Conservation (phyloP, 2,329 filamentous ascomycete genomes). For the Fusarium penzigii region DNA sequence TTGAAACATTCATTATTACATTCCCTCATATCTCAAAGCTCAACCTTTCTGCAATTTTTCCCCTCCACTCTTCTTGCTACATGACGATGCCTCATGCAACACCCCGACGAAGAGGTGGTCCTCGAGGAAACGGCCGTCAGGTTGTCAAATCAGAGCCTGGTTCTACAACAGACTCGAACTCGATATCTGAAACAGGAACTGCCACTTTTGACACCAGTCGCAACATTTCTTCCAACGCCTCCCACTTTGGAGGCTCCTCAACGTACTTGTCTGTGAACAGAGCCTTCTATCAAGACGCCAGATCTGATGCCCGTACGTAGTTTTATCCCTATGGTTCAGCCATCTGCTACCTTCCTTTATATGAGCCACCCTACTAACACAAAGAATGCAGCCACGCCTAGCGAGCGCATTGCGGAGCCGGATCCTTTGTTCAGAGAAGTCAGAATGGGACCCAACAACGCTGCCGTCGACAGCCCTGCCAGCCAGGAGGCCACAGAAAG, state of each 20-base stretch:
- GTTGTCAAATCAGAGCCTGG: constrained; percentile 32
- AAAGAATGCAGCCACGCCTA: constrained; percentile 37
- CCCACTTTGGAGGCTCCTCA: constrained; percentile 20
- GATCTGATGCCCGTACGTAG: constrained; percentile 43
- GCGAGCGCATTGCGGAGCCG: constrained; percentile 36
- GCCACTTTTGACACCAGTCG: constrained; percentile 4
- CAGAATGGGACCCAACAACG: constrained; percentile 30
- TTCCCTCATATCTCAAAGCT: not conserved
- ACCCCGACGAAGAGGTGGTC: constrained; percentile 16
- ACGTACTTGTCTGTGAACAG: constrained; percentile 16
- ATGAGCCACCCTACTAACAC: constrained; percentile 9
- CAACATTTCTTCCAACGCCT: constrained; percentile 16
- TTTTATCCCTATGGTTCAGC: not conserved
- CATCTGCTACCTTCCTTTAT: not conserved
- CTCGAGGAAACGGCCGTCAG: constrained; percentile 12
- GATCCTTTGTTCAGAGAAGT: constrained; percentile 41
- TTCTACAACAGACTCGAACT: constrained; percentile 7
- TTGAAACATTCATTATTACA: too few species aligned
- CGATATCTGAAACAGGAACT: constrained; percentile 15
- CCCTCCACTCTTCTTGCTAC: constrained; percentile 9
- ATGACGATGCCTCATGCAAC: constrained; percentile 23
- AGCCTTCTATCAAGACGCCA: constrained; percentile 29
- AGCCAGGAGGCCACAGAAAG: constrained; percentile 34
- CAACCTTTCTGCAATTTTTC: constrained; percentile 15
- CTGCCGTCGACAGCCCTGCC: constrained; percentile 22